Base-by-base conservation (phyloP, 2,329 filamentous ascomycete species). In the Blastomyces emzantsi region DNA sequence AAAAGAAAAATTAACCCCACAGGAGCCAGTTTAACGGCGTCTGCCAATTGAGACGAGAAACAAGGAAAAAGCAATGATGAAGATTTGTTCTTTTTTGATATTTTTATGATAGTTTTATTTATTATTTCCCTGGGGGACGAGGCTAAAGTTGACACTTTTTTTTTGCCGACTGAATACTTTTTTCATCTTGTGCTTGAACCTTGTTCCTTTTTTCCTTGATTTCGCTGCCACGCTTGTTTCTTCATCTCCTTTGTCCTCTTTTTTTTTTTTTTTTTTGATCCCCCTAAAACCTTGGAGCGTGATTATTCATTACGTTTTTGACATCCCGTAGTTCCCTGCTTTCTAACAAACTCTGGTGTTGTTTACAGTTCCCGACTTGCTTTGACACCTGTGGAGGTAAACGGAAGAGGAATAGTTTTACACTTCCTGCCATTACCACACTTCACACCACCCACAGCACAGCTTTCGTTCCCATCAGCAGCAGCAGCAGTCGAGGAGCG, bases 361-460 rank as follows among this genome's bases (percentile, higher is more conserved):
- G 36, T 52, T 41, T 58, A 58, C 55, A 58, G 55, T 41, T 58
- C 36, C 55, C 55, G 33, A 25, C 36, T 43, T 41, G 55, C 33
- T 43, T 58, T 43, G 33, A 28, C 55, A 58, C 22, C 54, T 30
- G 54, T 39, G 54, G 28, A 56, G 36, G 36, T 36, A 58, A 41
- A 43, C 55, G 55, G 55, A 58, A 58, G 55, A 56, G 22, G 25
- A 55, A 36, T 25, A 55, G 13, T 39, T 19, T 58, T 58, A 43
- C 22, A n/a, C 36, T 58, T 58, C 55, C 55, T 58, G 22, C 33
- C 55, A 7, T 41, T 41, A 41, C 55, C 55, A 58, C 13, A 58
- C 55, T 58, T 58, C 7, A 1, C 55, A 36, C 22, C 54, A n/a
- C n/a, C n/a, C n/a, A n/a, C n/a, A n/a, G n/a, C 19, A 13, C 36